Evolutionary conservation across 306 rosid species (phyloP), one percentile per base, ranked within the genome.

Genomic region (Gillenia trifoliata): DNA sequence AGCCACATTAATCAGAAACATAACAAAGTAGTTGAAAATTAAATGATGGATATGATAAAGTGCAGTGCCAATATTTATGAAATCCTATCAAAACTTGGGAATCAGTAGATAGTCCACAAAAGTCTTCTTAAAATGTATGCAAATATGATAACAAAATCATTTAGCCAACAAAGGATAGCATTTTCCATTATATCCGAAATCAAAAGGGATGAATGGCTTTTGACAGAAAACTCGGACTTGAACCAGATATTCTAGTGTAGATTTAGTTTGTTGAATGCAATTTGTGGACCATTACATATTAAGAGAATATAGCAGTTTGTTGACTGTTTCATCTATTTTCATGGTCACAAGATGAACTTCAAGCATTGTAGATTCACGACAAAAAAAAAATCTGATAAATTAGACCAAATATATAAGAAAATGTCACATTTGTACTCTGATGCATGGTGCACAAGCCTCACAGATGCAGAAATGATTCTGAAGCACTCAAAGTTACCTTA

Each of bases 401-500:
- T 7, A 31, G n/a, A 52, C 50, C 15, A 17, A 28, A 47, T 15
- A 47, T 13, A 26, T 45, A 67, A 29, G 13, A 33, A 29, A 34
- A 1, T 17, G 9, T 34, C 52, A 55, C 17, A 23, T 55, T 19
- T 15, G n/a, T n/a, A n/a, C n/a, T n/a, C n/a, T n/a, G n/a, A 10
- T 23, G 54, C 63, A 36, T 56, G 36, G 66, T 11, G 25, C 25
- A 38, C 36, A 60, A 5, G 13, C 17, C 5, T 61, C 12, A 74
- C 8, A 36, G 43, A 40, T 45, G 52, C 16, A 60, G 47, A 29
- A n/a, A 34, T 30, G 33, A 69, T 25, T 64, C 1, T 57, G 66
- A 59, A 26, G 29, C 17, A 38, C 11, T 25, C 2, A 38, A 26
- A 40, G 28, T 74, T 86, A 94, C 99, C 99, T 90, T 94, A 77